These are phyloP conservation scores for Trichocladium antarcticum DNA, from an alignment of 495 filamentous ascomycete genomes.

Conservation along the genomic window DNA sequence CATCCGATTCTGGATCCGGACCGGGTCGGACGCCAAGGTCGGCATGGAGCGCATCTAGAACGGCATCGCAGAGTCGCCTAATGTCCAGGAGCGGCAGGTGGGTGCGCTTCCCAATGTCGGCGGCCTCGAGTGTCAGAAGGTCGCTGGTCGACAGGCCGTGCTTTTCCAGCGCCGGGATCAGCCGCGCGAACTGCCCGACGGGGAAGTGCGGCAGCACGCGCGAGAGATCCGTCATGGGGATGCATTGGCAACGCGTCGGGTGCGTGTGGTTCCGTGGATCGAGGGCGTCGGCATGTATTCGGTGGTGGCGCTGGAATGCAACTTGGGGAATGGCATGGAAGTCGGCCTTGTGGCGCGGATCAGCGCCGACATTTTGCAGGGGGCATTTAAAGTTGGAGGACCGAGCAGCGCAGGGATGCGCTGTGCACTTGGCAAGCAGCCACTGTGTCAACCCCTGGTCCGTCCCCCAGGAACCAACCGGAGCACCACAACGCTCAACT, in stretches of 20 bases:
- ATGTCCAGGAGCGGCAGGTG: conserved; percentile 72
- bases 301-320: no score
- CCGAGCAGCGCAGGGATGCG: background rate
- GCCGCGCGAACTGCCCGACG: conserved; percentile 54
- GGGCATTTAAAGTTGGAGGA: background rate
- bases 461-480: no score
- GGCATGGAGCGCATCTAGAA: conserved; percentile 54
- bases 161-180: conserved; percentile 71
- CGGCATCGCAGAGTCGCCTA: conserved; percentile 51
- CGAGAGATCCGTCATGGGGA: conserved; percentile 75
- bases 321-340: background rate
- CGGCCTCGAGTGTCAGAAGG: conserved; percentile 70
- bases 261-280: background rate
- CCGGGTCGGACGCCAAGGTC: conserved; percentile 42
- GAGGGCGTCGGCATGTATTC: no score
- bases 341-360: background rate
- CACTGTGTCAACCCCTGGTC: conserved; percentile 7
- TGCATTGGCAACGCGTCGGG: background rate
- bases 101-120: conserved; percentile 78
- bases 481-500: no score
- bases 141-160: conserved; percentile 66
- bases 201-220: conserved; percentile 70
- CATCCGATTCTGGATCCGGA: conserved; percentile 2
- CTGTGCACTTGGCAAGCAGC: background rate
- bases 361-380: background rate